Conservation (phyloP, 2,329 filamentous ascomycete species). For the Curvularia hawaiiensis region DNA sequence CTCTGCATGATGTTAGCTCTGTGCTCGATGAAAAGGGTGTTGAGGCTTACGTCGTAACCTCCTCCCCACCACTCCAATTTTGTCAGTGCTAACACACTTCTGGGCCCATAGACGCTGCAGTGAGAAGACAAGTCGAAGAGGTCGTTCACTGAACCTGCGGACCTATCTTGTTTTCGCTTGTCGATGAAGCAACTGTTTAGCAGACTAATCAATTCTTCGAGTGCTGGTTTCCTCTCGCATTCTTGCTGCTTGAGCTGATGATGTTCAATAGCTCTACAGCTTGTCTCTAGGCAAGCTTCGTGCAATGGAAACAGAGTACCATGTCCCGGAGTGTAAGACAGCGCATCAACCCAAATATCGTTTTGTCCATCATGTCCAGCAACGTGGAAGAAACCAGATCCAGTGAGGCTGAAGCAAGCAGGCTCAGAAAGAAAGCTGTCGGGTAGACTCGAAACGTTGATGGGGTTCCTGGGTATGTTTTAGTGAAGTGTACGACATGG, state of each 20-base stretch:
- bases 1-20: conserved; percentile 20
- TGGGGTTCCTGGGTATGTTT: conserved; percentile 1
- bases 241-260: conserved; percentile 1
- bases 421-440: conserved; percentile 29
- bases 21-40: not conserved
- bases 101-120: conserved; percentile 20
- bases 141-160: conserved; percentile 18
- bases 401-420: conserved; percentile 18
- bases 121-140: conserved; percentile 22
- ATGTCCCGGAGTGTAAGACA: conserved; percentile 13
- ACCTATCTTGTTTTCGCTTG: not conserved
- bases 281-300: conserved; percentile 28
- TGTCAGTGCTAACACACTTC: conserved; percentile 27
- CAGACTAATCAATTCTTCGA: conserved; percentile 17
- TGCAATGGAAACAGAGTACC: conserved; percentile 34
- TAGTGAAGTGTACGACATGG: not conserved
- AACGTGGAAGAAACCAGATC: conserved; percentile 25
- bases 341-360: conserved; percentile 23
- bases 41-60: conserved; percentile 25
- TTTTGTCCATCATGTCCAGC: conserved; percentile 12
- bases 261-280: conserved; percentile 24
- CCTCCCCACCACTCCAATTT: conserved; percentile 34
- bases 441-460: conserved; percentile 14
- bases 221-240: conserved; percentile 1
- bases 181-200: conserved; percentile 19